phyloP scores from a whole-genome alignment of 768 basidiomycete species.

The Hydnomerulius pinastri region DNA sequence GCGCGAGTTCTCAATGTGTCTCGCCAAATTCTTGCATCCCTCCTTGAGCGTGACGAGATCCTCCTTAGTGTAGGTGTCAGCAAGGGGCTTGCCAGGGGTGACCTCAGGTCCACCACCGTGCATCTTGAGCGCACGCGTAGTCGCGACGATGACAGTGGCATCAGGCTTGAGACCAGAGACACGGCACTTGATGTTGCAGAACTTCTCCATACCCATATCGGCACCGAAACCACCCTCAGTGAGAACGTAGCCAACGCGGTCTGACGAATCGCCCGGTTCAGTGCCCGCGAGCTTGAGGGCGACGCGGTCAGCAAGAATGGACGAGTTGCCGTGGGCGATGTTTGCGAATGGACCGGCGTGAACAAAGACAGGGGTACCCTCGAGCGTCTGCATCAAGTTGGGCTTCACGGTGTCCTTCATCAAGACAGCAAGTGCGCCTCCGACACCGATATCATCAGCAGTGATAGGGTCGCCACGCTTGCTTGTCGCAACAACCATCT shows the following conservation, averaged over 20 bases:
- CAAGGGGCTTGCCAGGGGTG: conserved; percentile 91
- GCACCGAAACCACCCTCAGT: conserved; percentile 99
- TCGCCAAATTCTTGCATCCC: conserved; percentile 90
- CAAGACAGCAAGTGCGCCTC: conserved; percentile 92
- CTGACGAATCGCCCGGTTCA: conserved; percentile 83
- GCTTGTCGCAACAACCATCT: conserved; percentile 96
- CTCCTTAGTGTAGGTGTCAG: conserved; percentile 93
- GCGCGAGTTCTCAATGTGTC: conserved; percentile 91
- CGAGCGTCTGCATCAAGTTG: conserved; percentile 97
- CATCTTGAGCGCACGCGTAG: conserved; percentile 98
- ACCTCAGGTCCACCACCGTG: conserved; percentile 98
- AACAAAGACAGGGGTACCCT: conserved; percentile 98
- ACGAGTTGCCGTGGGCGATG: conserved; percentile 98
- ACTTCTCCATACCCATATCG: conserved; percentile 99
- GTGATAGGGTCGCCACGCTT: conserved; percentile 91
- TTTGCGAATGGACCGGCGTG: conserved; percentile 99
- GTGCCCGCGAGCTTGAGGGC: conserved; percentile 96
- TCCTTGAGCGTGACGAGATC: conserved; percentile 86
- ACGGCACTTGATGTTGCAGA: conserved; percentile 99
- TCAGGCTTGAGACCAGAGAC: conserved; percentile 91
- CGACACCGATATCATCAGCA: conserved; percentile 93
- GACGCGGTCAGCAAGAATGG: conserved; percentile 95
- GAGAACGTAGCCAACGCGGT: conserved; percentile 89
- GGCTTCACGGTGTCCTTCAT: conserved; percentile 99
- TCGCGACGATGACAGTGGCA: conserved; percentile 94